Base-by-base conservation (phyloP, 2,329 filamentous ascomycete species). In the Curvularia verruculosa region DNA sequence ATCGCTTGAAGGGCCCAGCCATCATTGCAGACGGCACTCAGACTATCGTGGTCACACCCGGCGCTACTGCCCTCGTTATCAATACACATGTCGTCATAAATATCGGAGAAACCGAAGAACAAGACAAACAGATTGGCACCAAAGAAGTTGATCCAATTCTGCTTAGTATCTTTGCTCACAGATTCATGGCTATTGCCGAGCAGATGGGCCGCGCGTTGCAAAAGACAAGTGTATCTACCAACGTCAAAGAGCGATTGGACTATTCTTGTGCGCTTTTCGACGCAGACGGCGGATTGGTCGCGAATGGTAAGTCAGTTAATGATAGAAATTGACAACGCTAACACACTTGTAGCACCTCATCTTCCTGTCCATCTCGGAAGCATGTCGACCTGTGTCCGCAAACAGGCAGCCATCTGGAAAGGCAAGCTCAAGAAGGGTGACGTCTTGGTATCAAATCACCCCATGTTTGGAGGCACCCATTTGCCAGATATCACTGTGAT, bases 11-110 rank as follows among this genome's bases (percentile, higher is more conserved):
- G 47, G 93, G 93, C 0, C 93, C 93, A 0, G 92, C 92, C 0
- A 91, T 96, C 77, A 84, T 96, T 56, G 91, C 91, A 2, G 93
- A 94, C 70, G 89, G 89, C 8, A 93, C 90, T 0, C 94, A 97
- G 76, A 98, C 94, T 0, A 95, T 98, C 60, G 91, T 97, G 0
- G 87, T 97, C 2, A 90, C 91, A 0, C 94, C 93, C 0, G 85
- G 85, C 28, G 86, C 92, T 2, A 85, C 86, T 21, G 94, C 93
- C 0, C 78, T 92, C 23, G 82, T 96, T 29, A 87, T 96, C 18
- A 84, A 91, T 60, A 96, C 92, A 0, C 94, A 96, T 68, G 91
- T 97, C 7, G 84, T 97, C 6, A 93, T 97, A 70, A 92, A 96
- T 63, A 84, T 95, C 39, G 85, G 88, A 52, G 87, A 87, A 45